Percentiles rank a stretch among this genome's conserved stretches.
Evolutionary conservation across 805 yeast genomes (phyloP).

Genomic region (Yamadazyma akitaensis): DNA sequence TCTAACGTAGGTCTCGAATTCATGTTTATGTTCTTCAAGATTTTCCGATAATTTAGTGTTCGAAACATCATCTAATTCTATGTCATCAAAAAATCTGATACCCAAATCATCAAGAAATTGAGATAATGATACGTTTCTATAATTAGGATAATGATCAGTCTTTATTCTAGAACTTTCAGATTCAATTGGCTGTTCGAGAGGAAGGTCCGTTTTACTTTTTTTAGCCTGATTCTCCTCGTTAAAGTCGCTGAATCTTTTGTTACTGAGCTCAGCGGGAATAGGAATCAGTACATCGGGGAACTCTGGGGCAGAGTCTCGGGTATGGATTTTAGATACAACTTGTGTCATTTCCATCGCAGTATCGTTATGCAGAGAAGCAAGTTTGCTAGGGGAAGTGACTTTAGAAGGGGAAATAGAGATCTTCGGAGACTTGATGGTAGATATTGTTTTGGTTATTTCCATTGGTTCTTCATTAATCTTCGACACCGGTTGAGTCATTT

Average conservation of each 20-base stretch:
- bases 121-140: slow-evolving; percentile 32
- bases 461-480: slow-evolving; percentile 1
- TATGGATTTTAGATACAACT: slow-evolving; percentile 1
- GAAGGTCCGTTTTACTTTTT: slow-evolving; percentile 1
- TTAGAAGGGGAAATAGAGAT: not conserved
- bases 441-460: not conserved
- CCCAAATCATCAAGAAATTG: slow-evolving; percentile 40
- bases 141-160: slow-evolving; percentile 17
- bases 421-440: not conserved
- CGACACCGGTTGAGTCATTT: slow-evolving; percentile 12
- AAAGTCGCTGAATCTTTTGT: slow-evolving; percentile 9
- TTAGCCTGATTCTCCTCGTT: slow-evolving; percentile 2
- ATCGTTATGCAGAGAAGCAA: not conserved
- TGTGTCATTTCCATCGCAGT: slow-evolving; percentile 20
- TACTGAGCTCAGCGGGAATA: slow-evolving; percentile 11
- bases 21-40: slow-evolving; percentile 9
- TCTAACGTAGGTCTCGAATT: slow-evolving; percentile 31
- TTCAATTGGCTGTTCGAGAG: slow-evolving; percentile 15
- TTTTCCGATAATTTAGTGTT: slow-evolving; percentile 21
- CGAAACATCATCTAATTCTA: slow-evolving; percentile 29
- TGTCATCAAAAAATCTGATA: slow-evolving; percentile 45
- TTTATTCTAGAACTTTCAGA: not conserved
- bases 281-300: slow-evolving; percentile 14
- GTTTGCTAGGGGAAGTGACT: not conserved
- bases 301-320: slow-evolving; percentile 7